Percentiles rank a stretch among this genome's conserved stretches.
phyloP scores from a whole-genome alignment of 2,329 filamentous ascomycete genomes.

The Pestalotiopsis sp. region DNA sequence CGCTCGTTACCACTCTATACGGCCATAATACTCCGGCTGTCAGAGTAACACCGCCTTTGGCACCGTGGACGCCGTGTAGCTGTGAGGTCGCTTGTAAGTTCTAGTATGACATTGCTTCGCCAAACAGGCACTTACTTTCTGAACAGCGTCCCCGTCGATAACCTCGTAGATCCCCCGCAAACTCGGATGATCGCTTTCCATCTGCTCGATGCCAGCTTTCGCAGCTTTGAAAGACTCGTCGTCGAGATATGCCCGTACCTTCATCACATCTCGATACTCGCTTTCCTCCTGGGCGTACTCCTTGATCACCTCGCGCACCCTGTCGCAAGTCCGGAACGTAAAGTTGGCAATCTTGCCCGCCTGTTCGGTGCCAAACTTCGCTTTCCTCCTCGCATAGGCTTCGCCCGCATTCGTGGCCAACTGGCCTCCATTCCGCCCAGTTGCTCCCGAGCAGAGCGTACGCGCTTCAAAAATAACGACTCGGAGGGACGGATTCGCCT shows the following conservation, averaged over 20 bases:
- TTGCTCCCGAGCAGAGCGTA: not conserved
- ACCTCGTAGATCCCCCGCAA: not conserved
- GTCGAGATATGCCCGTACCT: not conserved
- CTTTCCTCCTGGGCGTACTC: not conserved
- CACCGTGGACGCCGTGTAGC: not conserved
- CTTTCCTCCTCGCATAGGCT: not conserved
- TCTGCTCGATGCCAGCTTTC: not conserved
- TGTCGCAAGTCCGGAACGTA: not conserved
- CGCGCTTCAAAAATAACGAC: not conserved
- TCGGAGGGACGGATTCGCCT: not conserved
- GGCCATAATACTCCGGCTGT: not conserved
- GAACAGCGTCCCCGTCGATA: not conserved
- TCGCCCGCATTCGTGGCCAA: not conserved
- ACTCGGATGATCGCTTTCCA: not conserved
- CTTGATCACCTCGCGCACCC: not conserved
- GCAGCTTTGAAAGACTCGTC: not conserved
- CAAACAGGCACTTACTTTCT: not conserved
- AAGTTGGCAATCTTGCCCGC: conserved; percentile 1
- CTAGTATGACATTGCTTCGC: not conserved
- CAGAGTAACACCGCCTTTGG: not conserved
- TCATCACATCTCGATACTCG: not conserved
- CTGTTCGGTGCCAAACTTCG: not conserved
- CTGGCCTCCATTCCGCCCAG: not conserved
- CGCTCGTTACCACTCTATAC: not conserved
- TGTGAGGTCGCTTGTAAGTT: not conserved